Base-by-base conservation (phyloP, 805 yeast species). In the Ogataea methylovora region DNA sequence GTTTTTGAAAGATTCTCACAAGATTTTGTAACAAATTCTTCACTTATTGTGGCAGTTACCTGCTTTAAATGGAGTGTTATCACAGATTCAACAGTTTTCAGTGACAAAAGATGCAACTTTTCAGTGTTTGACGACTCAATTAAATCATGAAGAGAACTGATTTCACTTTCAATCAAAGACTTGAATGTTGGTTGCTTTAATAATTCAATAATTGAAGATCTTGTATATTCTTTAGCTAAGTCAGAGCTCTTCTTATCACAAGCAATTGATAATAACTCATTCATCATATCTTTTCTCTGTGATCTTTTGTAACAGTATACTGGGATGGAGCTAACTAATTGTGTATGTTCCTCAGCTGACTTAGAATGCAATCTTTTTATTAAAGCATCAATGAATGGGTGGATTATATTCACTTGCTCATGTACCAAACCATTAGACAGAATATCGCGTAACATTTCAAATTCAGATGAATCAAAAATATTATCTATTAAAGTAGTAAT, bases 181-280 rank as follows among this genome's bases (percentile, higher is more conserved):
- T 60, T 72, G 46, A 65, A 71, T 0, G 82, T 70, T 6, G 84
- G 83, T 8, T 67, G 61, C 8, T 50, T 45, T 20, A 76, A 49
- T 10, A 76, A 42, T 36, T 67, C 69, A 3, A 41, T 19, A n/a
- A 76, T 45, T n/a, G 11, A n/a, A n/a, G n/a, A n/a, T n/a, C n/a
- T n/a, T n/a, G n/a, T n/a, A n/a, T n/a, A n/a, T n/a, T n/a, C n/a
- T n/a, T n/a, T n/a, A n/a, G n/a, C n/a, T n/a, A n/a, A n/a, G n/a
- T n/a, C n/a, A n/a, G n/a, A n/a, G n/a, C 8, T n/a, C 18, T 15
- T 19, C 11, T 25, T 20, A 3, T n/a, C 31, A n/a, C n/a, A n/a
- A n/a, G n/a, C n/a, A n/a, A n/a, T n/a, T n/a, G n/a, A n/a, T n/a
- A n/a, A n/a, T n/a, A n/a, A 52, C 29, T 11, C 48, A 37, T 43